Percentiles rank a stretch among this genome's conserved stretches.
phyloP scores from a whole-genome alignment of 2,329 filamentous ascomycete genomes.

The Phoma herbarum region DNA sequence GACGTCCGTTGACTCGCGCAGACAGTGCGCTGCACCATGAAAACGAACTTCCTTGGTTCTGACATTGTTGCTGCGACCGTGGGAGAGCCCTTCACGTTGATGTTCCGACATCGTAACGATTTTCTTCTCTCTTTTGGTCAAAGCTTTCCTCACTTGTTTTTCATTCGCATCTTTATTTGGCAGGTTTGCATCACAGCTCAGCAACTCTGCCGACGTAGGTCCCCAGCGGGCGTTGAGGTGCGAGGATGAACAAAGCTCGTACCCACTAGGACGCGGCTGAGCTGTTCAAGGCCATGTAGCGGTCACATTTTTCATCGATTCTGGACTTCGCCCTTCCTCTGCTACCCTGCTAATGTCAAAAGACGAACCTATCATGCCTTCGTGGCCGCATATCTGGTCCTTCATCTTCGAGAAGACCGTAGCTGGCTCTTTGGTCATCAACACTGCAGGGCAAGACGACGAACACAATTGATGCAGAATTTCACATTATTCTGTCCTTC shows the following conservation, averaged over 20 bases:
- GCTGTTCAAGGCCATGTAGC: not conserved
- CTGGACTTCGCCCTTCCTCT: not conserved
- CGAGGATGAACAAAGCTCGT: not conserved
- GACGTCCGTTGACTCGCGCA: conserved; percentile 8
- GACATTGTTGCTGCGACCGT: conserved; percentile 10
- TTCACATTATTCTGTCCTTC: not conserved
- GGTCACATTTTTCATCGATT: not conserved
- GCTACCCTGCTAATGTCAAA: not conserved
- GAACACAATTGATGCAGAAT: not conserved
- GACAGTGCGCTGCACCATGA: conserved; percentile 10
- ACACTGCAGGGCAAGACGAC: not conserved
- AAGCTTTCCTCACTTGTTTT: not conserved
- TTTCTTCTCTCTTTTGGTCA: not conserved
- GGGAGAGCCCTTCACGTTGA: not conserved
- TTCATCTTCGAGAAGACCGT: not conserved
- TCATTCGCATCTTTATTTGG: not conserved
- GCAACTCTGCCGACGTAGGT: not conserved
- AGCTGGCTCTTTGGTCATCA: not conserved
- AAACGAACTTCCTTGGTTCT: conserved; percentile 8
- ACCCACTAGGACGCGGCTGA: not conserved
- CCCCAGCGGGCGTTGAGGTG: not conserved
- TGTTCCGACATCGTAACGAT: not conserved
- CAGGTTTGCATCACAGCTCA: not conserved
- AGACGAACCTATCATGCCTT: not conserved
- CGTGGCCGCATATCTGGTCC: not conserved